Conservation (phyloP, 2,329 filamentous ascomycete genomes). For the Emmonsia crescens region DNA sequence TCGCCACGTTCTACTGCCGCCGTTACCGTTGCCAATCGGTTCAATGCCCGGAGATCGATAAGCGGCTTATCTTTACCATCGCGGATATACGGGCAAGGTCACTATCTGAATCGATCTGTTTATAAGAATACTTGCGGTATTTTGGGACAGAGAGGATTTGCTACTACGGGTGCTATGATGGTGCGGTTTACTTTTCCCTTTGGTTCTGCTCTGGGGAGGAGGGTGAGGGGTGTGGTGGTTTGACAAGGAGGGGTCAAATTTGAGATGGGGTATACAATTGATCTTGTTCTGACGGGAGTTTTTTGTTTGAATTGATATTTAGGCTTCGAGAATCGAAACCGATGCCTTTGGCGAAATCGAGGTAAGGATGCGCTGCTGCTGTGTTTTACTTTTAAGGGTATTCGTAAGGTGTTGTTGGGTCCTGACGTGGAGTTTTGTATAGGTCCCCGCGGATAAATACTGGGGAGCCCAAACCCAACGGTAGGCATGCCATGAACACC, state of each 20-base stretch:
- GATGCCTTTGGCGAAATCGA: slow-evolving; percentile 97
- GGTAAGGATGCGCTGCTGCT: slow-evolving; percentile 22
- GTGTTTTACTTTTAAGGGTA: neutral
- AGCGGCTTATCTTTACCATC: neutral
- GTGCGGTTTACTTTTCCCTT: slow-evolving; percentile 2
- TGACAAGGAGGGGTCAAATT: too few species aligned
- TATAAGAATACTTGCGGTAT: neutral
- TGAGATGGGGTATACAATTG: neutral
- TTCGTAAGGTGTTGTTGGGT: neutral
- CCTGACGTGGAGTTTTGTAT: neutral
- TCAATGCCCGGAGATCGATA: neutral
- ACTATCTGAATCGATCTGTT: neutral
- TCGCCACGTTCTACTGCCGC: neutral
- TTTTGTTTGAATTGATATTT: slow-evolving; percentile 4
- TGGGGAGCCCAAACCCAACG: slow-evolving; percentile 98
- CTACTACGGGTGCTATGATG: slow-evolving; percentile 10
- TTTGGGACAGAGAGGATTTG: slow-evolving; percentile 8
- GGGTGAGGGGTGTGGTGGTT: neutral
- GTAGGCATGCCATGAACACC: slow-evolving; percentile 37
- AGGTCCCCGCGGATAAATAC: slow-evolving; percentile 82
- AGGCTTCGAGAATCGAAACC: slow-evolving; percentile 63
- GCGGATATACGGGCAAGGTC: neutral
- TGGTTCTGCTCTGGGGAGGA: neutral
- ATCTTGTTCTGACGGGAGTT: neutral
- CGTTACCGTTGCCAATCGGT: neutral